These are phyloP conservation scores for Wallacemonas collosoma DNA, from an alignment of 208 protist genomes.

Conservation along the genomic window DNA sequence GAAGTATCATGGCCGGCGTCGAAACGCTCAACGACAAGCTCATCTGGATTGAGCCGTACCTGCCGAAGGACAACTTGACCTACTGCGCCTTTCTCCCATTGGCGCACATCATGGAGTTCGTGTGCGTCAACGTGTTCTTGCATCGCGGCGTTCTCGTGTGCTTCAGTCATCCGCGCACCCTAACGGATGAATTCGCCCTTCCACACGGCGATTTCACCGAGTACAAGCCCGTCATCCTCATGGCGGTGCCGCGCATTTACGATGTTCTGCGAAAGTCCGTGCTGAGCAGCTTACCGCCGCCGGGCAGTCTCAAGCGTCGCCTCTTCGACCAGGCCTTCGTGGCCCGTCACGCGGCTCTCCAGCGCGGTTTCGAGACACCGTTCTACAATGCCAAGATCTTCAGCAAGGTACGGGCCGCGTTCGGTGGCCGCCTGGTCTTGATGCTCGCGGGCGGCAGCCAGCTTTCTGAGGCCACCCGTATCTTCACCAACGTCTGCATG, in stretches of 20 bases:
- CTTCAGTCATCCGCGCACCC: conserved; percentile 53
- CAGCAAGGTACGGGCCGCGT: conserved; percentile 27
- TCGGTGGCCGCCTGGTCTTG: conserved; percentile 45
- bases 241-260: conserved; percentile 62
- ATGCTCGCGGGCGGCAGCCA: conserved; percentile 68
- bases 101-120: conserved; percentile 82
- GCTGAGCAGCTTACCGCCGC: conserved; percentile 38
- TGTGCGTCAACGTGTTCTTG: conserved; percentile 42
- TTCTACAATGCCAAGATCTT: conserved; percentile 69
- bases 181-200: conserved; percentile 33
- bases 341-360: conserved; percentile 29
- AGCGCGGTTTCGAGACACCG: conserved; percentile 41
- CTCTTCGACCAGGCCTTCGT: conserved; percentile 57
- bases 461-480: conserved; percentile 35
- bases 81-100: conserved; percentile 74
- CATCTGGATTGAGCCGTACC: conserved; percentile 30
- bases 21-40: conserved; percentile 17
- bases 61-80: conserved; percentile 30
- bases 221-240: conserved; percentile 54
- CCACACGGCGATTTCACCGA: conserved; percentile 60
- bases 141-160: conserved; percentile 34
- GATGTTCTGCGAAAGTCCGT: conserved; percentile 59
- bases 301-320: conserved; percentile 27
- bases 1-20: conserved; percentile 32
- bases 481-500: conserved; percentile 54